Base-by-base conservation (phyloP, 2,329 filamentous ascomycete genomes). In the Pseudogymnoascus sp. region DNA sequence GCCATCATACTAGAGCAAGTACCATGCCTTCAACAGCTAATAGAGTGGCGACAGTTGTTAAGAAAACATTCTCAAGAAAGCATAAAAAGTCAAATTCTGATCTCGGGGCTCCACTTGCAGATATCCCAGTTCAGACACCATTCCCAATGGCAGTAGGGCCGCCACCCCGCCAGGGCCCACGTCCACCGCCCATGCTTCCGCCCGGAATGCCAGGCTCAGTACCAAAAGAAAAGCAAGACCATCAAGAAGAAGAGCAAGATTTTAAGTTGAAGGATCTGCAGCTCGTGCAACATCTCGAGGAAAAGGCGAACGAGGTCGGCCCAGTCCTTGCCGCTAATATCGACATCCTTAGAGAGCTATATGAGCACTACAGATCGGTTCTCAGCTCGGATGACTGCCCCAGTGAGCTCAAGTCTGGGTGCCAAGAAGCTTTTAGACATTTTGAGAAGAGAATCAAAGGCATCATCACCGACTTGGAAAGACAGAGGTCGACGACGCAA, bases 291-390 rank as follows among this genome's bases (percentile, higher is more conserved):
- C 67, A 63, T 35, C 62, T 74, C 4, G 73, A 76, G 62, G 74
- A 76, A n/a, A 73, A 73, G 49, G 67, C 68, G 4, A 75, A 75
- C 33, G 74, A 77, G 59, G 66, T 69, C 0, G 59, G 71, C 0
- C 66, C 74, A 0, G 66, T 74, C 0, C 61, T 78, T 0, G 69
- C 69, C 26, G 58, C 69, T 1, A 76, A 78, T 61, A 63, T 67
- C 1, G 67, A 71, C 7, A 68, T 76, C 6, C 62, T 78, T 3
- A 59, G 52, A 14, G 63, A 69, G 21, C 31, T 73, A 10, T 64
- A 61, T 23, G 33, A 67, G 1, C 65, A 65, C 61, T 72, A 73
- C 59, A 35, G 58, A 33, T 33, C 23, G 10, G 14, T 65, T 11
- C 37, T 59, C 14, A 35, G 61, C 16, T 59, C 16, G 8, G 59